phyloP scores from a whole-genome alignment of 208 protist species.

The Acanthamoeba polyphaga region DNA sequence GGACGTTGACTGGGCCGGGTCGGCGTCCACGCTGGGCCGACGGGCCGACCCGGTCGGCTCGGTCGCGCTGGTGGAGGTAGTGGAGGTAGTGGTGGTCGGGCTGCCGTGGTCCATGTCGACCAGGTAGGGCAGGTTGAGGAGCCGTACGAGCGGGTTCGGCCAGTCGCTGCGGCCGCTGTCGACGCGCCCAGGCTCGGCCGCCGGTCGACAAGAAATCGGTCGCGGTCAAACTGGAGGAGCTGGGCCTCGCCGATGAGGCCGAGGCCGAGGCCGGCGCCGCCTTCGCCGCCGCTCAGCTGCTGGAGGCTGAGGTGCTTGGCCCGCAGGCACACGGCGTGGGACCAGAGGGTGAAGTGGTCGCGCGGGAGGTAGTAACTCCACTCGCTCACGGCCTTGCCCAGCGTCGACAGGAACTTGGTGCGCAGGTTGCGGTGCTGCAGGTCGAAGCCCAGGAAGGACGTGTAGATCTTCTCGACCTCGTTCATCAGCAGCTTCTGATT shows the following conservation, averaged over 20 bases:
- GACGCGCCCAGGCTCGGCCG: no score
- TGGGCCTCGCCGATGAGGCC: no score
- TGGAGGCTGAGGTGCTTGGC: neutral
- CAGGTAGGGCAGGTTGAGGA: no score
- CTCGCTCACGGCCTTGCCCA: constrained; percentile 49
- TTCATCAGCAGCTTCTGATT: constrained; percentile 64
- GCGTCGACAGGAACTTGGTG: constrained; percentile 44
- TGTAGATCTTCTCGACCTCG: constrained; percentile 36
- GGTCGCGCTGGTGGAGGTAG: neutral
- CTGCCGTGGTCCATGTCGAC: no score
- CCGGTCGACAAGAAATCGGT: no score
- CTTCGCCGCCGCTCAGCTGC: no score
- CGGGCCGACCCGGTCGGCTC: neutral
- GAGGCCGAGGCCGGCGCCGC: no score
- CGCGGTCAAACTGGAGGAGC: no score
- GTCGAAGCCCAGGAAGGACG: constrained; percentile 8
- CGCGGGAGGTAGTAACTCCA: constrained; percentile 27
- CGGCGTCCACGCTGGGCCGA: neutral
- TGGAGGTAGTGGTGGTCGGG: neutral
- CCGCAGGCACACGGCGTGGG: constrained; percentile 1
- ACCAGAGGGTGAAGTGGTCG: neutral
- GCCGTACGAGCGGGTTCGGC: no score
- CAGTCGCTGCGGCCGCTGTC: no score
- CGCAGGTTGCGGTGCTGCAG: constrained; percentile 50
- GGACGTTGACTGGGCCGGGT: neutral